These are phyloP conservation scores for Candolleomyces eurysporus DNA, from an alignment of 768 basidiomycete species.

Conservation along the genomic window DNA sequence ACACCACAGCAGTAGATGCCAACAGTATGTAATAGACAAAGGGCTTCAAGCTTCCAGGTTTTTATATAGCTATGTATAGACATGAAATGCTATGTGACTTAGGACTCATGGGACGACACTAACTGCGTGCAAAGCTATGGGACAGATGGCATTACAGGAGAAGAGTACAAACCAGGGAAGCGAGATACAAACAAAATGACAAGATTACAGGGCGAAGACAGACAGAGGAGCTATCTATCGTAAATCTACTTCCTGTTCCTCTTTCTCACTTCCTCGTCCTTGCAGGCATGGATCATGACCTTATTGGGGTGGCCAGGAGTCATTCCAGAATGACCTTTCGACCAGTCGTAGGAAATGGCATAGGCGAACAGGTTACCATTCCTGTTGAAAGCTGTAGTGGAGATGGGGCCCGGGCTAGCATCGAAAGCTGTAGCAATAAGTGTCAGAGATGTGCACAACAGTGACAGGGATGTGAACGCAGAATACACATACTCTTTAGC, in stretches of 20 bases:
- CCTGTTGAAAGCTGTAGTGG: slow-evolving; percentile 82
- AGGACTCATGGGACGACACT: no score
- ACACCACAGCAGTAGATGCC: no score
- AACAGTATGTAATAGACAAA: no score
- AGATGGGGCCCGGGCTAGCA: slow-evolving; percentile 69
- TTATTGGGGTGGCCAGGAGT: slow-evolving; percentile 71
- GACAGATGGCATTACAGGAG: no score
- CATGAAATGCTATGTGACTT: no score
- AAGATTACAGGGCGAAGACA: not conserved
- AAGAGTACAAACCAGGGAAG: no score
- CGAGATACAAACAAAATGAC: no score
- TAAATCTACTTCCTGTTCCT: slow-evolving; percentile 39
- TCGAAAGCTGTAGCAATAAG: slow-evolving; percentile 58
- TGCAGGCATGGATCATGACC: slow-evolving; percentile 80
- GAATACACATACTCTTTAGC: slow-evolving; percentile 67
- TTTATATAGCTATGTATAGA: no score
- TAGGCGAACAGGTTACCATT: slow-evolving; percentile 90
- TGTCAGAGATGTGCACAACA: not conserved
- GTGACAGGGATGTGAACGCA: not conserved
- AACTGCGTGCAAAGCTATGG: no score
- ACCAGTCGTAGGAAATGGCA: slow-evolving; percentile 92
- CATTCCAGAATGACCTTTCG: slow-evolving; percentile 87
- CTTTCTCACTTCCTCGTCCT: slow-evolving; percentile 85
- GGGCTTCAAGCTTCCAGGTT: no score
- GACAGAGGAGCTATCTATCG: not conserved